Evolutionary conservation across 345 rosid genomes (phyloP).

Genomic region (Ricinus communis): DNA sequence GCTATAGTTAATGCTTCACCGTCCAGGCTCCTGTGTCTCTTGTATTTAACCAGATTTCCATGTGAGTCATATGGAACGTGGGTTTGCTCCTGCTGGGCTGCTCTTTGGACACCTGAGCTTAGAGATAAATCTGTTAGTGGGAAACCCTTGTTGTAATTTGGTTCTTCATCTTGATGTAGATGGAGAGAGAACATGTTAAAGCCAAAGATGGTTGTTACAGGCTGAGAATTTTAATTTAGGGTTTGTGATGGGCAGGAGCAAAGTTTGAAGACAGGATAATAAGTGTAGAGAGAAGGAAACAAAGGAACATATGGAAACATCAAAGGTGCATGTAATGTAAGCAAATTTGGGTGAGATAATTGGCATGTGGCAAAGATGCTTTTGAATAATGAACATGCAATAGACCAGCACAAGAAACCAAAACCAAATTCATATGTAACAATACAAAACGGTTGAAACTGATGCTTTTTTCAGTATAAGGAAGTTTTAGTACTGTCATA

Average conservation of each 20-base stretch:
- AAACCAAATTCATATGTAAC: background rate
- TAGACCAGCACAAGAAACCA: background rate
- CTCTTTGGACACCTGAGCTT: conserved; percentile 12
- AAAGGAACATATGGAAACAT: background rate
- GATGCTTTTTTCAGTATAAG: conserved; percentile 4
- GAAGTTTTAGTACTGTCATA: too few species aligned
- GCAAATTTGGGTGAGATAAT: conserved; percentile 9
- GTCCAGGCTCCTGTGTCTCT: conserved; percentile 1
- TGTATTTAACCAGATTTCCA: background rate
- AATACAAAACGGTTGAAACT: conserved; percentile 12
- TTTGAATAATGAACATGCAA: conserved; percentile 10
- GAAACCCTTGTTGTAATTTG: background rate
- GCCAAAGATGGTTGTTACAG: too few species aligned
- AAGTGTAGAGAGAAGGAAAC: background rate
- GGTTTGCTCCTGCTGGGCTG: background rate
- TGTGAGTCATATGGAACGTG: background rate
- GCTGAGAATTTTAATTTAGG: background rate
- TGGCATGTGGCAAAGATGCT: conserved; percentile 19
- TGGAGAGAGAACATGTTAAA: conserved; percentile 6
- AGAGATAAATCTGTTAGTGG: conserved; percentile 15
- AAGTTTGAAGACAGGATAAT: too few species aligned
- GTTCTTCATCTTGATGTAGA: background rate
- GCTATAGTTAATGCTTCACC: background rate
- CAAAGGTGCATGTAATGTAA: background rate
- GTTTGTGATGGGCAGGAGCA: too few species aligned